Base-by-base conservation (phyloP, 148 eudicot genomes). In the Dianthus caryophyllus region DNA sequence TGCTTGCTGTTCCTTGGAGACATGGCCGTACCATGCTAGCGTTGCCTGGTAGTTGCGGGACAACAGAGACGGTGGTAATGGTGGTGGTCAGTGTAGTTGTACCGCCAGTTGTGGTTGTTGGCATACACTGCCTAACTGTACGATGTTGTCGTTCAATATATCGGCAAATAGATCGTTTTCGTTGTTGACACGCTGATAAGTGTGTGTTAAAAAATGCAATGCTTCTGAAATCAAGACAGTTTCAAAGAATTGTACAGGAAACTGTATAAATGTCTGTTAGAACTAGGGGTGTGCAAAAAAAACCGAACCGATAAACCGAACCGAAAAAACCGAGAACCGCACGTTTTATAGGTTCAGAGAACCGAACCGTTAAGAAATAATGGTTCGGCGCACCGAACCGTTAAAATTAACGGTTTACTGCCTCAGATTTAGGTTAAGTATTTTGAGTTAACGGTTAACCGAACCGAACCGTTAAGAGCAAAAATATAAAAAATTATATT, bases 101-200 rank as follows among this genome's bases (percentile, higher is more conserved):
- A 7, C 44, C 11, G 21, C 30, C 30, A 6, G 73, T 16, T 21
- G 55, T 67, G 22, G 69, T 47, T 18, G 66, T 25, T 20, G 78
- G 56, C 7, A 75, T 69, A 61, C 86, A 74, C 12, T 86, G 64
- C 79, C 96, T 2, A 89, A 87, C 69, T 83, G 84, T 25, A 89
- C 65, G 15, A 90, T 90, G 64, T 84, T 89, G 26, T 94, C 98
- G 16, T 93, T 88, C 79, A 90, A 50, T 77, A 93, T 93, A 36
- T 93, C 98, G 7, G 92, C 95, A 65, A 74, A 93, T 10, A 84
- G 81, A 24, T 93, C 97, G 1, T 93, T 95, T 69, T 79, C 88
- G 10, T 57, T 64, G 0, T 71, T 68, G 25, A 21, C 75, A 80
- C 75, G 76, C 43, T 78, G 67, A 29, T 38, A 8, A 25, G 24